phyloP scores from a whole-genome alignment of 495 filamentous ascomycete genomes.

The Hyaloscypha finlandica region DNA sequence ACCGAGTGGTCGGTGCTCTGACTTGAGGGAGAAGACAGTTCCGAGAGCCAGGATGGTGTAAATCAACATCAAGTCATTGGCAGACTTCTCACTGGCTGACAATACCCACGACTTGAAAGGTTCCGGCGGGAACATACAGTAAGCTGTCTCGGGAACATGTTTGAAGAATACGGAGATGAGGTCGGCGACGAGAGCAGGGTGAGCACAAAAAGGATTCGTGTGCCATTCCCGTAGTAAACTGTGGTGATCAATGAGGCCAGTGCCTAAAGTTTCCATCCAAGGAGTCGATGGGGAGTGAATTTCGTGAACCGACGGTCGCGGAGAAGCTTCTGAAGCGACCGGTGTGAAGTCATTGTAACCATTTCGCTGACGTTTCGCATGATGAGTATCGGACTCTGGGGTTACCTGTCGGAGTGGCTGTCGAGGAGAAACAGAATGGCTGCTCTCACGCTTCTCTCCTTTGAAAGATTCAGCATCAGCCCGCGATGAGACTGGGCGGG shows the following conservation, averaged over 20 bases:
- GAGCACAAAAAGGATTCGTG: slow-evolving; percentile 60
- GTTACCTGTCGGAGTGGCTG: slow-evolving; percentile 23
- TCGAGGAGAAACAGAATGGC: slow-evolving; percentile 29
- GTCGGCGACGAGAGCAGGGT: slow-evolving; percentile 42
- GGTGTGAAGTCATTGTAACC: slow-evolving; percentile 32
- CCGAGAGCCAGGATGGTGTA: slow-evolving; percentile 65
- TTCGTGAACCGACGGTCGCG: slow-evolving; percentile 35
- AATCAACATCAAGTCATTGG: slow-evolving; percentile 69
- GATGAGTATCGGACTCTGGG: slow-evolving; percentile 26
- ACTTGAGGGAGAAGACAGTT: slow-evolving; percentile 57
- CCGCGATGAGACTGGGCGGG: slow-evolving; percentile 27
- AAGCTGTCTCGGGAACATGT: slow-evolving; percentile 52
- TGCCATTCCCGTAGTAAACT: slow-evolving; percentile 60
- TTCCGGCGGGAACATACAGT: slow-evolving; percentile 58
- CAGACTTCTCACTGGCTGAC: slow-evolving; percentile 53
- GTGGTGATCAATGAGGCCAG: slow-evolving; percentile 34
- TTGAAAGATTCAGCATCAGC: slow-evolving; percentile 29
- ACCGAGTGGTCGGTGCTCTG: slow-evolving; percentile 47
- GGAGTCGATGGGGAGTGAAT: slow-evolving; percentile 39
- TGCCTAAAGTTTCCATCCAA: slow-evolving; percentile 39
- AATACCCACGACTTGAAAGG: slow-evolving; percentile 38
- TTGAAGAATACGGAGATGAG: slow-evolving; percentile 58
- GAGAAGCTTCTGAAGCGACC: slow-evolving; percentile 33
- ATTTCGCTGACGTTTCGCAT: slow-evolving; percentile 29
- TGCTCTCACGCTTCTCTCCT: slow-evolving; percentile 24